Base-by-base conservation (phyloP, 805 yeast species). In the Grigorovia jiainica region DNA sequence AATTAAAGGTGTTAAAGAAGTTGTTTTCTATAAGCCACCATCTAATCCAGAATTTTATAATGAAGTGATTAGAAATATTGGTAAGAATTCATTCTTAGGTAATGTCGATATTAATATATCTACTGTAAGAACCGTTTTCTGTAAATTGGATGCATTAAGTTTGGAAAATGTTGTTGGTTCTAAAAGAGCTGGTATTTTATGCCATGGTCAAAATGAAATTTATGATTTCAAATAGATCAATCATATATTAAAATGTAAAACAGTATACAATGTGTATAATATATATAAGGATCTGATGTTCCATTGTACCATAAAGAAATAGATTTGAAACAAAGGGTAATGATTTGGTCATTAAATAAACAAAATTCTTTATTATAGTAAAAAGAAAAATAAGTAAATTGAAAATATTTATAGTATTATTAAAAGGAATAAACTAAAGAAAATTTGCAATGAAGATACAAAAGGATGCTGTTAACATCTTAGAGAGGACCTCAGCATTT, bases 91-190 rank as follows among this genome's bases (percentile, higher is more conserved):
- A 10, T 67, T 67, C 37, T 70, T 68, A 35, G 71, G 67, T 16
- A 71, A 68, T 41, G 70, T 80, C 0, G 78, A 81, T 40, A 66
- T 76, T 43, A 75, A 73, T 46, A 70, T 75, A 41, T 68, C 76
- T 3, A 75, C 72, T 3, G 78, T 75, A 3, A 76, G 83, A 56
- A 67, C 76, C 8, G 50, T 87, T 31, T 90, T 71, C 60, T 78
- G 87, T 35, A 83, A 80, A 53, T 76, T 92, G 75, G 97, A 92
- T 60, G 79, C 82, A 2, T 63, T 80, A 42, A 72, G 78, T 25
- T 67, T 92, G 49, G 97, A 87, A 61, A 73, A 94, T 47, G 65
- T 92, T 11, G 95, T 89, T 3, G 97, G 97, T 0, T 67, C 77
- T 19, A 73, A 75, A 42, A 69, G 87, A 44, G 79, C 89, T 5